Evolutionary conservation across 345 rosid species (phyloP), one percentile per base, ranked within the genome.

Genomic region (Populus pruinosa): DNA sequence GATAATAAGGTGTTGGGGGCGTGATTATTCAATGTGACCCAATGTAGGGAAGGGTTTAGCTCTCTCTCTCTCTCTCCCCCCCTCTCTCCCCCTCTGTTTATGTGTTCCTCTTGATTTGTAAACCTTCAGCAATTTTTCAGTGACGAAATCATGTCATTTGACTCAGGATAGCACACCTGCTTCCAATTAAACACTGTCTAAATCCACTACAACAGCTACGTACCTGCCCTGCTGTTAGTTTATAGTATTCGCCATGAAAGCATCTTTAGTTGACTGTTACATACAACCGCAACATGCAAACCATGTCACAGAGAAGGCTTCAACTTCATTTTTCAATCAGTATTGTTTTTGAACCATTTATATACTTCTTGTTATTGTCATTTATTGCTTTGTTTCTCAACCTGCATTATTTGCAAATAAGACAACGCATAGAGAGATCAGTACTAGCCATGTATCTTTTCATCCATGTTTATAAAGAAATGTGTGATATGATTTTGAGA

Each of bases 1-100:
- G 82, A 88, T 88, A 79, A 92, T 89, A 85, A 78, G 84, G 66
- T 87, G 87, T 80, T 89, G 92, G 87, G 81, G 78, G 82, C 74
- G 92, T 89, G 85, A 83, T 80, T 84, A 84, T 87, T 86, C 76
- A 73, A 72, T 41, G 76, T 83, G 89, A 87, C 89, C 89, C 81
- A 84, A 76, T 73, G 85, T 86, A 82, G 89, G 88, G 71, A 77
- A 87, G 88, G 88, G 44, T 67, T 59, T 72, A 63, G 77, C 70
- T 76, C 70, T 77, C 70, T 67, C 72, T 76, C 44, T 39, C 49
- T 63, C 2, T 8, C 8, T 18, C 2, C 20, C 36, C 4, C n/a
- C 16, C 72, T 76, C 44, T 79, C 67, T 64, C 53, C 43, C 1
- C 18, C 20, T 35, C 50, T 2, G 36, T 53, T 2, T 23, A 38